phyloP scores from a whole-genome alignment of 139 green algal species.

The Chlamydomonas asymmetrica region DNA sequence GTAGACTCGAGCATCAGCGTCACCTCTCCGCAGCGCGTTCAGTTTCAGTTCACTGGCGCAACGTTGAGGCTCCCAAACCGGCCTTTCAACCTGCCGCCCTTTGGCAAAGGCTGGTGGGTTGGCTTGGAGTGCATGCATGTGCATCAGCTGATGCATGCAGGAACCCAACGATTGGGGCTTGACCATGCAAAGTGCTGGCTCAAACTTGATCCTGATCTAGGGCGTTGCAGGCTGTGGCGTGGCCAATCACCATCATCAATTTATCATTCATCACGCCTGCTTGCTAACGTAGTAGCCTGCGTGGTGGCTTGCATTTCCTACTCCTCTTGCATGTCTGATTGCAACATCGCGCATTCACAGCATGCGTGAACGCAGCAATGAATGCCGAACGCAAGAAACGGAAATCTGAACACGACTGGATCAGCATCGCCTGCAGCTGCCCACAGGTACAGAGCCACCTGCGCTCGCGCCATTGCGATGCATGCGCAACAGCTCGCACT shows the following conservation, averaged over 20 bases:
- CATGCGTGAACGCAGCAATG: no score
- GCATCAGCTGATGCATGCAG: not conserved
- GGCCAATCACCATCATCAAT: not conserved
- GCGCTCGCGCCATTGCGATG: not conserved
- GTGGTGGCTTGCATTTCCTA: not conserved
- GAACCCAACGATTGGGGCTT: not conserved
- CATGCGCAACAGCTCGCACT: no score
- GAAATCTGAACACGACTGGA: not conserved
- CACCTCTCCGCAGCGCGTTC: conserved; percentile 46
- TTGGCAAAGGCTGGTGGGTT: conserved; percentile 77
- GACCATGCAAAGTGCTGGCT: no score
- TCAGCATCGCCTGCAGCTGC: not conserved
- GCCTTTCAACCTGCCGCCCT: conserved; percentile 66
- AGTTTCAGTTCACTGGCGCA: conserved; percentile 74
- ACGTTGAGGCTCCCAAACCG: conserved; percentile 55
- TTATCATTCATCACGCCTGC: no score
- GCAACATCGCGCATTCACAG: no score
- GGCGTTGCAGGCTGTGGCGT: not conserved
- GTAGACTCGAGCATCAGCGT: conserved; percentile 56
- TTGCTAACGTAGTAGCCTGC: not conserved
- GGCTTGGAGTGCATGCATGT: not conserved
- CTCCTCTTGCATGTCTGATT: not conserved
- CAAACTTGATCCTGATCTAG: not conserved
- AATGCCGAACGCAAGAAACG: no score
- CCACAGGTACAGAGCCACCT: no score